Evolutionary conservation across 2,329 filamentous ascomycete species (phyloP).

Genomic region (Trichoderma atrobrunneum): DNA sequence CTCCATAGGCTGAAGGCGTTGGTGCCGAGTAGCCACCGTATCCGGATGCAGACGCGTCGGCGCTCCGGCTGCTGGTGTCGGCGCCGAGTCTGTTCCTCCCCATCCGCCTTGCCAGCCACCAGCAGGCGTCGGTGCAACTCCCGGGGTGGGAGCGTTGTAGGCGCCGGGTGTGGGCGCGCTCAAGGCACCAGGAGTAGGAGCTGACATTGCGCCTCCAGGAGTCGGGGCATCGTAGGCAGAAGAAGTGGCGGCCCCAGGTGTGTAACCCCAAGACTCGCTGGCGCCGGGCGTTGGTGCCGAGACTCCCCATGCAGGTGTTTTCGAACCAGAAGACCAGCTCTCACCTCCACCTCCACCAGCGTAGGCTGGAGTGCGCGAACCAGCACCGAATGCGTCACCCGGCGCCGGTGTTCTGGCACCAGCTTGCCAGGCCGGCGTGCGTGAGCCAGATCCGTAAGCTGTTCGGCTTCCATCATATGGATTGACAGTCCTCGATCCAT

Average conservation of each 20-base stretch:
- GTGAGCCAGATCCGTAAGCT: conserved; percentile 69
- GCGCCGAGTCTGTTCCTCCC: conserved; percentile 60
- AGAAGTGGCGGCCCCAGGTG: conserved; percentile 47
- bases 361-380: conserved; percentile 68
- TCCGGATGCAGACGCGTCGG: conserved; percentile 67
- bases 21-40: conserved; percentile 54
- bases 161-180: conserved; percentile 71
- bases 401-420: conserved; percentile 67
- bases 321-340: conserved; percentile 65
- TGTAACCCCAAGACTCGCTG: conserved; percentile 61
- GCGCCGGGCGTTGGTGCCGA: conserved; percentile 58
- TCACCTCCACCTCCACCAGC: conserved; percentile 47
- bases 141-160: conserved; percentile 63
- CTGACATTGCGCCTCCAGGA: conserved; percentile 56
- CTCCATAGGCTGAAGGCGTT: conserved; percentile 61
- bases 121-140: conserved; percentile 67
- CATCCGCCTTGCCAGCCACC: conserved; percentile 59
- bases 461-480: conserved; percentile 73
- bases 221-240: conserved; percentile 67
- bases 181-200: conserved; percentile 60
- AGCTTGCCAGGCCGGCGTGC: conserved; percentile 76
- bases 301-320: conserved; percentile 71
- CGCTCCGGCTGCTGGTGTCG: conserved; percentile 63
- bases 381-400: conserved; percentile 60
- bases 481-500: conserved; percentile 65